A percentile compares a stretch with the other conserved stretches of the same genome.
Conservation (phyloP, 441 rosid species). For the Oxalis stricta region DNA sequence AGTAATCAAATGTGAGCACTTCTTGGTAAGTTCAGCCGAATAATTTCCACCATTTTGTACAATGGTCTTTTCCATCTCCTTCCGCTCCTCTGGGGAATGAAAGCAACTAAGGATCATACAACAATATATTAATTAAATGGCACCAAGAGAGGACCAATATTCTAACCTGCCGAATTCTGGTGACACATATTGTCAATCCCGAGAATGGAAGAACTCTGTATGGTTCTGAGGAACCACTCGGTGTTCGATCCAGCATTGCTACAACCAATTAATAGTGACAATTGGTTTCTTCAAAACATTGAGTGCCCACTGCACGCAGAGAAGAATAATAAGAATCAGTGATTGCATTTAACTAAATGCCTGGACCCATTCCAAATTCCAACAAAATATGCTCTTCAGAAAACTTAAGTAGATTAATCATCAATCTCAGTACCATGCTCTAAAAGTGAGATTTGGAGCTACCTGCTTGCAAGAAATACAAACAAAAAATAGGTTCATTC, state of each 20-base stretch:
- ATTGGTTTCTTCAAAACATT: slow-evolving; percentile 75
- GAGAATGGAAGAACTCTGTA: slow-evolving; percentile 82
- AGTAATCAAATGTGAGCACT: slow-evolving; percentile 86
- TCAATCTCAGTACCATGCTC: neutral
- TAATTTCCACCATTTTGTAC: slow-evolving; percentile 77
- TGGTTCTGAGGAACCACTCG: slow-evolving; percentile 90
- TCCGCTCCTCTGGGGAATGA: slow-evolving; percentile 54
- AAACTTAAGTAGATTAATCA: neutral
- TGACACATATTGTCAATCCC: slow-evolving; percentile 75
- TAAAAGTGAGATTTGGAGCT: neutral
- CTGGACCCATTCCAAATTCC: too few relatives aligned
- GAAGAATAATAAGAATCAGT: slow-evolving; percentile 10
- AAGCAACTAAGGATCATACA: slow-evolving; percentile 17
- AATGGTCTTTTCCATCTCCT: slow-evolving; percentile 54
- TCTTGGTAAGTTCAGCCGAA: slow-evolving; percentile 74
- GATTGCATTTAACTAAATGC: slow-evolving; percentile 6
- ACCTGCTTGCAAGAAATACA: neutral
- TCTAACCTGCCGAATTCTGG: slow-evolving; percentile 68
- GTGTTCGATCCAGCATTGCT: slow-evolving; percentile 88
- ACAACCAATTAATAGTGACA: slow-evolving; percentile 71
- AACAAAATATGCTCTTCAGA: neutral
- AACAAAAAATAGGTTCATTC: neutral
- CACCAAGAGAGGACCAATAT: slow-evolving; percentile 7
- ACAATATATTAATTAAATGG: neutral
- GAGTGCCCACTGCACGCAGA: slow-evolving; percentile 72